phyloP scores from a whole-genome alignment of 2,329 filamentous ascomycete genomes.

The Pseudogymnoascus sp. region DNA sequence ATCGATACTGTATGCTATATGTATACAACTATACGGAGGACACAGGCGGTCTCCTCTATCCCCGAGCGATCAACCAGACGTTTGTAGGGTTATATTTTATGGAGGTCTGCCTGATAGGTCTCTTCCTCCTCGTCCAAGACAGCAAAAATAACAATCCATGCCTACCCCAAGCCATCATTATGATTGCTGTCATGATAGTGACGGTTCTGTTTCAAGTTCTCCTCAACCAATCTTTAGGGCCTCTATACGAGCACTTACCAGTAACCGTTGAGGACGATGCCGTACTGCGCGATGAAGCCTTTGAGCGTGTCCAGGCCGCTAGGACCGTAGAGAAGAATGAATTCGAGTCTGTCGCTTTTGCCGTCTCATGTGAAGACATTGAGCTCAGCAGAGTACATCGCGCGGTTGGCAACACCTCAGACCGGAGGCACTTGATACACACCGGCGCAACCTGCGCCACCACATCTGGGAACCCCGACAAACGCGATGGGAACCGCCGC shows the following conservation, averaged over 20 bases:
- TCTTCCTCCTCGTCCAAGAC: slow-evolving; percentile 74
- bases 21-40: slow-evolving; percentile 84
- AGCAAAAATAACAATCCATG: slow-evolving; percentile 49
- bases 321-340: slow-evolving; percentile 57
- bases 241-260: slow-evolving; percentile 80
- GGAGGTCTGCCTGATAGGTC: slow-evolving; percentile 79
- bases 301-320: slow-evolving; percentile 67
- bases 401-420: too few relatives aligned
- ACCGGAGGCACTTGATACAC: too few relatives aligned
- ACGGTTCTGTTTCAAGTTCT: slow-evolving; percentile 73
- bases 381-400: too few relatives aligned
- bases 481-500: slow-evolving; percentile 36
- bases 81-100: slow-evolving; percentile 94
- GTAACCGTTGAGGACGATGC: slow-evolving; percentile 96
- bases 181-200: slow-evolving; percentile 66
- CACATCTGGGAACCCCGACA: slow-evolving; percentile 34
- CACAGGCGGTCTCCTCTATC: slow-evolving; percentile 87
- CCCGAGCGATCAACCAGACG: slow-evolving; percentile 86
- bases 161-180: slow-evolving; percentile 69
- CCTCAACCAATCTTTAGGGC: slow-evolving; percentile 74
- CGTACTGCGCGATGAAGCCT: slow-evolving; percentile 80
- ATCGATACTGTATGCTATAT: slow-evolving; percentile 92
- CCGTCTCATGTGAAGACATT: too few relatives aligned
- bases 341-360: slow-evolving; percentile 30
- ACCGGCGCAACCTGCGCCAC: slow-evolving; percentile 32